Percentiles rank a stretch among this genome's conserved stretches.
phyloP scores from a whole-genome alignment of 1,284 basidiomycete genomes.

The Tremellales sp. region DNA sequence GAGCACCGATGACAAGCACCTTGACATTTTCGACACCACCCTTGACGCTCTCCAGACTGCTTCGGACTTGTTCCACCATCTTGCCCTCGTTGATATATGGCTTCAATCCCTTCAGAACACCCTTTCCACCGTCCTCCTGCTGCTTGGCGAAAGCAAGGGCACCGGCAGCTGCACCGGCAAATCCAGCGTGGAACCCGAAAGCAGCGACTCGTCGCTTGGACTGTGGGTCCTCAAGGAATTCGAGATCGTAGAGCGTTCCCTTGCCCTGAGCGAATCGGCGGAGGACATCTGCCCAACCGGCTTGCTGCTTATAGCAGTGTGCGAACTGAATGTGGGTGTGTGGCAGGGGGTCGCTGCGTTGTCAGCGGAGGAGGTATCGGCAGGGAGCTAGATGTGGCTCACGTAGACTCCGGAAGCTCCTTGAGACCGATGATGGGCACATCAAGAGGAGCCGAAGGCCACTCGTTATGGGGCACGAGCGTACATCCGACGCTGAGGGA shows the following conservation, averaged over 20 bases:
- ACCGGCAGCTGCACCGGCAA: constrained; percentile 93
- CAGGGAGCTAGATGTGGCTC: constrained; percentile 13
- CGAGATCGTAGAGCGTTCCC: constrained; percentile 91
- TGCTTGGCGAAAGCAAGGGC: constrained; percentile 76
- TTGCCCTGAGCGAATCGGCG: constrained; percentile 80
- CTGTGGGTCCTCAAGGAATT: constrained; percentile 83
- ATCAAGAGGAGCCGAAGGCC: constrained; percentile 67
- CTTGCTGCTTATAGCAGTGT: constrained; percentile 97
- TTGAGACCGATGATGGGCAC: constrained; percentile 93
- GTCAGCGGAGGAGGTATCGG: background rate
- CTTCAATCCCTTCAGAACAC: constrained; percentile 62
- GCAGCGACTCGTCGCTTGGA: constrained; percentile 89
- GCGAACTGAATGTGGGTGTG: constrained; percentile 99
- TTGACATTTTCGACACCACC: constrained; percentile 69
- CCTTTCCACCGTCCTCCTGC: constrained; percentile 57
- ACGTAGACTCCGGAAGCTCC: constrained; percentile 77
- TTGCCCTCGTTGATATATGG: constrained; percentile 77
- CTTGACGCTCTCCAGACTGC: constrained; percentile 57
- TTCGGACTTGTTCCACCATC: constrained; percentile 71
- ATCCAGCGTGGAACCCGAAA: constrained; percentile 97
- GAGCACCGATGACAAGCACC: constrained; percentile 92
- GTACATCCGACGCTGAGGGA: constrained; percentile 76
- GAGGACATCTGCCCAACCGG: constrained; percentile 85
- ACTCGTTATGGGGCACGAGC: constrained; percentile 83
- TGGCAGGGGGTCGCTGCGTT: constrained; percentile 61